Percentiles rank a stretch among this genome's conserved stretches.
Conservation (phyloP, 306 rosid species). For the Quercus alba region DNA sequence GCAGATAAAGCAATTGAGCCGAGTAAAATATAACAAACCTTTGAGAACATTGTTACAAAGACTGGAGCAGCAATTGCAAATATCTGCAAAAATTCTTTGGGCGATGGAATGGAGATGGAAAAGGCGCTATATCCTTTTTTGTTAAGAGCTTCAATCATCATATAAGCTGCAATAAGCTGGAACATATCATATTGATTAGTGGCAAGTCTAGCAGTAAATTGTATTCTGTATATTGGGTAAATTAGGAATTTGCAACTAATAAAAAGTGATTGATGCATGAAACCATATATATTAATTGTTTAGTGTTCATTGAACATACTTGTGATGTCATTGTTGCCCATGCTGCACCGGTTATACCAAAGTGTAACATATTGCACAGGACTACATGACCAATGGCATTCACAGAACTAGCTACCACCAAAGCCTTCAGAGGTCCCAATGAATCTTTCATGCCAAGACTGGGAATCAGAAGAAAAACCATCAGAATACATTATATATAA, state of each 20-base stretch:
- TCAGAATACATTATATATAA: constrained; percentile 6
- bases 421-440: constrained; percentile 81
- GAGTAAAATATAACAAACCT: constrained; percentile 42
- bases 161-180: constrained; percentile 67
- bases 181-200: constrained; percentile 2
- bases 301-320: constrained; percentile 31
- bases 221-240: neutral
- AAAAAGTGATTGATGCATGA: neutral
- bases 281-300: neutral
- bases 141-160: constrained; percentile 62
- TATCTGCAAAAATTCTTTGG: constrained; percentile 38
- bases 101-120: constrained; percentile 54
- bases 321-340: constrained; percentile 86
- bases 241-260: neutral
- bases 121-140: constrained; percentile 55
- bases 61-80: constrained; percentile 66
- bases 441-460: constrained; percentile 97
- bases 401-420: constrained; percentile 56
- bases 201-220: neutral
- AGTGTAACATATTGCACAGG: constrained; percentile 51
- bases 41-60: constrained; percentile 62
- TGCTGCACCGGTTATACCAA: constrained; percentile 83
- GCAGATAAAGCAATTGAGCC: neutral
- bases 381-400: constrained; percentile 65
- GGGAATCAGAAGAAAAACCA: constrained; percentile 3